Percentiles rank a stretch among this genome's conserved stretches.
These are phyloP conservation scores for Ophiostoma himal-ulmi DNA, from an alignment of 2,329 filamentous ascomycete genomes.

Conservation along the genomic window DNA sequence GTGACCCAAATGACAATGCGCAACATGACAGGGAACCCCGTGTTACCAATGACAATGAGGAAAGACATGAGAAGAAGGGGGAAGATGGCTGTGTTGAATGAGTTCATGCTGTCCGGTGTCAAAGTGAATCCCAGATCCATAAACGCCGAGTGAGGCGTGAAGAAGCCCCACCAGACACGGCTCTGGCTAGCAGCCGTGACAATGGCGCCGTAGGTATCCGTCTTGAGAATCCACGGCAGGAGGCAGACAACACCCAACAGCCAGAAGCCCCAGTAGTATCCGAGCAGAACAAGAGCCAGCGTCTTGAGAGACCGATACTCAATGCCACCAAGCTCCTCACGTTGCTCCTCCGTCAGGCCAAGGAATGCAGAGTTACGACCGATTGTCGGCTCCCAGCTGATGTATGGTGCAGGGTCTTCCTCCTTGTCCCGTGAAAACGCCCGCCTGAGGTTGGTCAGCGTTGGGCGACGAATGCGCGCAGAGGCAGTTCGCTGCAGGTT, in stretches of 20 bases:
- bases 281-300: slow-evolving; percentile 67
- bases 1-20: slow-evolving; percentile 84
- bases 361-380: slow-evolving; percentile 91
- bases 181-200: slow-evolving; percentile 58
- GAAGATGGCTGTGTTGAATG: slow-evolving; percentile 72
- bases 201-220: slow-evolving; percentile 55
- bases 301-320: slow-evolving; percentile 92
- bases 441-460: slow-evolving; percentile 54
- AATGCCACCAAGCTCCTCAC: slow-evolving; percentile 91
- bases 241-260: slow-evolving; percentile 67
- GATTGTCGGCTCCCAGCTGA: slow-evolving; percentile 89
- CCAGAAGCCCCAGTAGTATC: slow-evolving; percentile 81
- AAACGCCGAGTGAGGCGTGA: slow-evolving; percentile 80
- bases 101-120: slow-evolving; percentile 89
- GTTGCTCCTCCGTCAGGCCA: slow-evolving; percentile 79
- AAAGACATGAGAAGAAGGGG: slow-evolving; percentile 74
- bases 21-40: slow-evolving; percentile 90
- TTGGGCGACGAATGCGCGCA: slow-evolving; percentile 39
- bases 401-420: slow-evolving; percentile 68
- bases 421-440: slow-evolving; percentile 49
- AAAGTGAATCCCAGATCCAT: slow-evolving; percentile 93
- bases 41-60: slow-evolving; percentile 90
- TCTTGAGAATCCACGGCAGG: slow-evolving; percentile 71
- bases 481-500: slow-evolving; percentile 21
- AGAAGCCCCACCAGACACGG: slow-evolving; percentile 86